Evolutionary conservation across 1,284 basidiomycete genomes (phyloP), one percentile per base, ranked within the genome.

Genomic region (Ceratobasidium theobromae): DNA sequence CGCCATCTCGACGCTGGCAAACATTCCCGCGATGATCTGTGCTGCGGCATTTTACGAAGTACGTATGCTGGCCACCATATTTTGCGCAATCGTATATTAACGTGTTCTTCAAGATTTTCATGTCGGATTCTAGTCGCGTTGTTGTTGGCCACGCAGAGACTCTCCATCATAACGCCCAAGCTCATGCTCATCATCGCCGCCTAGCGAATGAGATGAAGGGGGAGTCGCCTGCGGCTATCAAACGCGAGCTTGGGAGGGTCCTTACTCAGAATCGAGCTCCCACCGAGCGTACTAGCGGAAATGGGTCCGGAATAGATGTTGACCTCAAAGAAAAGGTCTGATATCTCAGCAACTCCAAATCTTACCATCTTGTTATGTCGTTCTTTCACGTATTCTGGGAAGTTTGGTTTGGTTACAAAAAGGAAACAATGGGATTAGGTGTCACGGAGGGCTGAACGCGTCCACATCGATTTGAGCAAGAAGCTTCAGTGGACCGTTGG

Each of bases 21-120:
- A 87, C 71, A 85, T 88, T 57, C 84, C 83, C 1, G 82, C 85
- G 0, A 87, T 80, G 14, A 53, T 86, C 18, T 71, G 84, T 35
- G 83, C 79, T 8, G 81, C 77, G 23, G 66, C 77, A 43, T 64
- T 85, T 30, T 86, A 88, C 68, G 83, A 64, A 48, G 58, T 52
- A 28, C n/a, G 16, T 60, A 45, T 18, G 2, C 9, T 21, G 16
- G 18, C 1, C 27, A 12, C 28, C 2, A 60, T 1, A 9, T 12
- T 4, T 1, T 16, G 18, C 8, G 9, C 5, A 28, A 25, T 28
- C 18, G 11, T 11, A 30, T 8, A 8, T 27, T 51, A 51, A 30
- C 18, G 28, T 18, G 9, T 43, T 9, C 9, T 32, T 41, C 35
- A 12, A 86, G 69, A 68, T 80, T 12, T 76, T 86, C 71, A 74